phyloP scores from a whole-genome alignment of 202 grass and related monocot species.

The Digitaria exilis region DNA sequence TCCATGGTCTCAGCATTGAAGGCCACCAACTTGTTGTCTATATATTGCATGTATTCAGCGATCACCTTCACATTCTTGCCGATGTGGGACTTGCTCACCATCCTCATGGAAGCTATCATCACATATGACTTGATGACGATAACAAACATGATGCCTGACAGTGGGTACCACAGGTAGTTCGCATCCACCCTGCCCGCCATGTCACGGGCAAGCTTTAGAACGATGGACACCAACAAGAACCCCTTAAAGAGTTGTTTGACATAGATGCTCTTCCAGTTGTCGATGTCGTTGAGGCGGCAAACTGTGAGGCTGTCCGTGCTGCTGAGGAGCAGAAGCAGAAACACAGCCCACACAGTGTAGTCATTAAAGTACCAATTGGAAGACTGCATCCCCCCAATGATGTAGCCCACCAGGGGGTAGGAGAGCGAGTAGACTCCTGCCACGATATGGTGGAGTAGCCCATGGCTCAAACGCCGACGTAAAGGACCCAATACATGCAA shows the following conservation, averaged over 20 bases:
- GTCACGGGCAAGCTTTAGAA: no score
- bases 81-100: slow-evolving; percentile 6
- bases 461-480: neutral
- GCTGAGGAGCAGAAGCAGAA: neutral
- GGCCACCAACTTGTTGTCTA: neutral
- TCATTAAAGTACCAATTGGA: neutral
- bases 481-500: neutral
- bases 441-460: neutral
- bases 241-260: neutral
- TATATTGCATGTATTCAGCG: neutral
- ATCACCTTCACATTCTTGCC: neutral
- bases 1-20: neutral
- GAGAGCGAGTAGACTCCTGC: neutral
- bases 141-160: neutral
- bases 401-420: slow-evolving; percentile 12
- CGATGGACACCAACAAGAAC: neutral
- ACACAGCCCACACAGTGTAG: slow-evolving; percentile 6
- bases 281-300: neutral
- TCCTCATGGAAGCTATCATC: neutral
- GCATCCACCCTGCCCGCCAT: no score
- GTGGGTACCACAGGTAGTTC: neutral
- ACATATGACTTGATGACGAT: neutral
- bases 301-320: neutral
- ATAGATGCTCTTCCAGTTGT: slow-evolving; percentile 5
- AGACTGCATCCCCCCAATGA: neutral